Evolutionary conservation across 306 rosid species (phyloP).

Genomic region (Urtica urens): DNA sequence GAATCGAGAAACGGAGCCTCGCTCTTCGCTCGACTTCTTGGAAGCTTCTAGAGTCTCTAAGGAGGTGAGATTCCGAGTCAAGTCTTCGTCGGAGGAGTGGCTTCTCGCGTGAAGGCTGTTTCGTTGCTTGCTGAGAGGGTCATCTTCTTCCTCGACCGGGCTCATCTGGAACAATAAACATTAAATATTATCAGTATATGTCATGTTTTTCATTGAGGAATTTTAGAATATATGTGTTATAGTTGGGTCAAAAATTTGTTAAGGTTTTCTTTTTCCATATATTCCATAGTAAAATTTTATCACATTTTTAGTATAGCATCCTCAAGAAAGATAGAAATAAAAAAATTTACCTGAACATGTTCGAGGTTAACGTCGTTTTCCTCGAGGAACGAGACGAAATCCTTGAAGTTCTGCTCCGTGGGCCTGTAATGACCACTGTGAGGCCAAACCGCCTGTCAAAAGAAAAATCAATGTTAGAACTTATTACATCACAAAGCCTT

Average conservation of each 20-base stretch:
- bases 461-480: conserved; percentile 15
- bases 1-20: no score
- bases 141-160: conserved; percentile 52
- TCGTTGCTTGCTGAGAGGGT: conserved; percentile 24
- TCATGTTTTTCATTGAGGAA: background rate
- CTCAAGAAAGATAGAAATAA: no score
- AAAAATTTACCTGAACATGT: conserved; percentile 87
- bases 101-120: conserved; percentile 49
- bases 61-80: conserved; percentile 31
- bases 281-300: no score
- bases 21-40: conserved; percentile 16
- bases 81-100: conserved; percentile 73
- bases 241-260: no score
- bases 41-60: conserved; percentile 30
- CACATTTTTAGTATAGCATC: no score
- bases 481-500: background rate
- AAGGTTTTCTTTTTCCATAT: no score
- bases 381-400: conserved; percentile 65
- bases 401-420: conserved; percentile 74
- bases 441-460: conserved; percentile 93
- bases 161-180: conserved; percentile 49
- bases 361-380: conserved; percentile 73
- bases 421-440: conserved; percentile 98
- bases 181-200: conserved; percentile 17
- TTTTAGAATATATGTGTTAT: no score